Percentiles rank a stretch among this genome's conserved stretches.
Evolutionary conservation across 257 asterid species (phyloP).

Genomic region (Gynochthodes officinalis): DNA sequence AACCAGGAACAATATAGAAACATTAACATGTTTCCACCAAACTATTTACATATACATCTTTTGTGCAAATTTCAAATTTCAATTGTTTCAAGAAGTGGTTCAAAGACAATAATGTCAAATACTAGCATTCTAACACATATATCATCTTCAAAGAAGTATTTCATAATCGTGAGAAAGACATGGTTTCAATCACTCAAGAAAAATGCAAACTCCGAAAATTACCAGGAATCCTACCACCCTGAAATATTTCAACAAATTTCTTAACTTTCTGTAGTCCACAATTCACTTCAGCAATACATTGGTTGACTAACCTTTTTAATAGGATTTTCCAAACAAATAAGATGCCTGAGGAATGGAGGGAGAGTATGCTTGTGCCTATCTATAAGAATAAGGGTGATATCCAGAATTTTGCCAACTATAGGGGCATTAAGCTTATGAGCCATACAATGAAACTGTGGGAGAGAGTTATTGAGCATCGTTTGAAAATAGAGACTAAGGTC

Average conservation of each 20-base stretch:
- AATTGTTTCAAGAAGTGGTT: background rate
- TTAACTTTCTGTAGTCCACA: background rate
- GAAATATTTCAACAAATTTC: background rate
- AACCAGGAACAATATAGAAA: too few relatives aligned
- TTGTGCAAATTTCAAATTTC: background rate
- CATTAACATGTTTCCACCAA: background rate
- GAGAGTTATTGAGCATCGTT: too few relatives aligned
- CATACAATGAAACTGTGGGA: too few relatives aligned
- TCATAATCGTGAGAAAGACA: background rate
- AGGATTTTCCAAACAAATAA: too few relatives aligned
- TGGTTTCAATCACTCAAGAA: background rate
- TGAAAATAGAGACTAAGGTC: too few relatives aligned
- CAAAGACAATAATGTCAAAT: background rate
- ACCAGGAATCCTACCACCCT: background rate
- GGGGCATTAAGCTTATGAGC: too few relatives aligned
- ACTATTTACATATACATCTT: too few relatives aligned
- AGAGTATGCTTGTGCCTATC: too few relatives aligned
- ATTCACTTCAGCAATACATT: background rate
- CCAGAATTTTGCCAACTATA: too few relatives aligned
- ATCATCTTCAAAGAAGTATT: background rate
- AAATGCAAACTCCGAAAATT: background rate
- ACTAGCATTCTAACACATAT: background rate
- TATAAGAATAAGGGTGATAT: too few relatives aligned
- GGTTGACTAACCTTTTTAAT: too few relatives aligned
- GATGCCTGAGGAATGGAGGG: too few relatives aligned